These are phyloP conservation scores for Tricholoma saponaceum DNA, from an alignment of 768 basidiomycete species.

Conservation along the genomic window DNA sequence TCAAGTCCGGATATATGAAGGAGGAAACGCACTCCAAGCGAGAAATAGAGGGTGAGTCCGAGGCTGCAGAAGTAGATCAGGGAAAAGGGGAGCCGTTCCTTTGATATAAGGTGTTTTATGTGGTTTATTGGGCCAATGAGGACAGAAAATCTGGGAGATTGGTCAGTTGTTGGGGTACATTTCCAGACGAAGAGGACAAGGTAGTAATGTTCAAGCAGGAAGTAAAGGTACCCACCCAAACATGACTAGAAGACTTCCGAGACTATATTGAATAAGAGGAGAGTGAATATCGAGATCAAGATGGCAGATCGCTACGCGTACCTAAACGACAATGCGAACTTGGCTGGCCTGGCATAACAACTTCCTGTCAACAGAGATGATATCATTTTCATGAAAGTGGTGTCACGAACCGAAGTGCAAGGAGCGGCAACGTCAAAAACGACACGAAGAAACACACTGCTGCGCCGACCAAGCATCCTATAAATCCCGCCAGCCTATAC, in stretches of 20 bases:
- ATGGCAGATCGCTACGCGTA: constrained; percentile 18
- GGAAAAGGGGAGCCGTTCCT: constrained; percentile 83
- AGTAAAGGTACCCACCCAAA: constrained; percentile 60
- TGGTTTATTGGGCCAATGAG: constrained; percentile 90
- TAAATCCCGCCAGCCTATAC: constrained; percentile 81
- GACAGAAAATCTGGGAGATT: constrained; percentile 61
- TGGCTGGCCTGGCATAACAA: constrained; percentile 61
- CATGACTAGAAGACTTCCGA: constrained; percentile 94
- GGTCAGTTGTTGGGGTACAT: not conserved
- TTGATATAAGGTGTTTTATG: constrained; percentile 79
- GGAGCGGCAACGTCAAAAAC: constrained; percentile 73
- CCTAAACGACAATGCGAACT: constrained; percentile 91
- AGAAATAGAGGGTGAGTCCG: constrained; percentile 86
- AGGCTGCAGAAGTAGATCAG: constrained; percentile 79
- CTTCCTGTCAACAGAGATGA: constrained; percentile 2
- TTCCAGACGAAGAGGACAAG: not conserved
- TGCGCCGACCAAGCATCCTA: constrained; percentile 85
- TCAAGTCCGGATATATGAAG: not conserved
- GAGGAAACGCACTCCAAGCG: constrained; percentile 66
- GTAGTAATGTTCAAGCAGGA: not conserved
- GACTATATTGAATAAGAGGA: constrained; percentile 32
- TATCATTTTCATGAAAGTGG: not conserved
- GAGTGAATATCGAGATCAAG: constrained; percentile 6
- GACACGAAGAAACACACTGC: constrained; percentile 91
- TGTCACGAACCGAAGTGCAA: constrained; percentile 27